These are phyloP conservation scores for Thermochaetoides dissita DNA, from an alignment of 2,329 filamentous ascomycete species.

Conservation along the genomic window DNA sequence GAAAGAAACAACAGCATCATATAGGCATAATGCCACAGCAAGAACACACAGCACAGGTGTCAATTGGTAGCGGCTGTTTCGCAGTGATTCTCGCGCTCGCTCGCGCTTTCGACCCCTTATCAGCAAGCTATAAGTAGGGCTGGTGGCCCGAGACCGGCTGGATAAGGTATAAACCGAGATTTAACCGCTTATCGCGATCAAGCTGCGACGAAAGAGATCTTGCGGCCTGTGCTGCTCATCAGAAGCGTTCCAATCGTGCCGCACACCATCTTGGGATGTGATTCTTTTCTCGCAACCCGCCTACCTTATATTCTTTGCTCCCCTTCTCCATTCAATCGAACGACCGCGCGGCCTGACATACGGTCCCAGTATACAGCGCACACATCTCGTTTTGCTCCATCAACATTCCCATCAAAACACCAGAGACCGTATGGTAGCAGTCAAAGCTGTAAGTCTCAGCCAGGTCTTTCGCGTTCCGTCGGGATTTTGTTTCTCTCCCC, in stretches of 20 bases:
- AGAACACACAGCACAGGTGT: no score
- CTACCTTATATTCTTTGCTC: background rate
- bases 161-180: conserved; percentile 8
- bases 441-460: conserved; percentile 12
- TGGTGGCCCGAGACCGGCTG: background rate
- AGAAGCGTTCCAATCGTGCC: conserved; percentile 4
- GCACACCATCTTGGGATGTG: conserved; percentile 2
- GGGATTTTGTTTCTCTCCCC: conserved; percentile 5
- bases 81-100: no score
- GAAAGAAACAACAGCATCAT: no score
- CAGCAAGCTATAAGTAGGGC: no score
- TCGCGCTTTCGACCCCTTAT: no score
- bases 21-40: no score
- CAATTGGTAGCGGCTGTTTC: no score
- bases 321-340: no score
- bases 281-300: conserved; percentile 4
- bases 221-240: conserved; percentile 5
- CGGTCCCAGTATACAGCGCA: no score
- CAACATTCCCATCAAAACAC: no score
- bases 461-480: conserved; percentile 2
- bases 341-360: no score
- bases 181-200: conserved; percentile 17
- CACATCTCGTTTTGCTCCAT: no score
- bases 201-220: conserved; percentile 13
- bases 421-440: conserved; percentile 10